A percentile compares a stretch with the other conserved stretches of the same genome.
phyloP scores from a whole-genome alignment of 1,139 yeast species.

The Kodamaea alishanica region DNA sequence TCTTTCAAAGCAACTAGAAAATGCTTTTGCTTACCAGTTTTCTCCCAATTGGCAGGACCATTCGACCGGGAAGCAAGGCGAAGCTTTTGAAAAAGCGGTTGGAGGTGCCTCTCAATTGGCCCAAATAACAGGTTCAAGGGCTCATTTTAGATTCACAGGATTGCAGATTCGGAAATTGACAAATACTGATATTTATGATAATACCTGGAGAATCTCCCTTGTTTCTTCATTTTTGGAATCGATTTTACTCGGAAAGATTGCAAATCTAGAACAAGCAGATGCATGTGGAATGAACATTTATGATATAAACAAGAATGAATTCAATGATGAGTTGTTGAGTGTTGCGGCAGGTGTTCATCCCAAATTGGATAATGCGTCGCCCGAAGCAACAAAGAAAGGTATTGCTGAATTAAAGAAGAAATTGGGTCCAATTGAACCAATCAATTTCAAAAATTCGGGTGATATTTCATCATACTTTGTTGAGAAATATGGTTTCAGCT shows the following conservation, averaged over 20 bases:
- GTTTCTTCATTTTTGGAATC: constrained; percentile 80
- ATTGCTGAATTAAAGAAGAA: constrained; percentile 40
- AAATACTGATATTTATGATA: constrained; percentile 45
- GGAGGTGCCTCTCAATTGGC: constrained; percentile 62
- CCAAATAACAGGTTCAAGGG: constrained; percentile 73
- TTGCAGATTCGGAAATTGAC: constrained; percentile 79
- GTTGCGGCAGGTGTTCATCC: constrained; percentile 51
- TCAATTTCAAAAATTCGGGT: constrained; percentile 42
- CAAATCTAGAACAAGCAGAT: constrained; percentile 75
- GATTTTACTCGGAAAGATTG: constrained; percentile 59
- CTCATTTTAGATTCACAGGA: constrained; percentile 89
- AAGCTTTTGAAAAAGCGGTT: constrained; percentile 54
- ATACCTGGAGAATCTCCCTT: constrained; percentile 62
- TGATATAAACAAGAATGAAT: constrained; percentile 54
- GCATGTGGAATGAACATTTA: constrained; percentile 91
- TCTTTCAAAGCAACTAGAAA: constrained; percentile 43
- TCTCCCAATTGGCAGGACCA: constrained; percentile 97
- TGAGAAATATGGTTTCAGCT: constrained; percentile 57
- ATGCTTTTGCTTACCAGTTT: constrained; percentile 56
- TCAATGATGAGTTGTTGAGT: constrained; percentile 51
- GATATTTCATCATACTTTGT: constrained; percentile 56
- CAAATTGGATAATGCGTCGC: constrained; percentile 27
- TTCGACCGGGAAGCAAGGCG: constrained; percentile 70
- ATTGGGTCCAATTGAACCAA: constrained; percentile 51
- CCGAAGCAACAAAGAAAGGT: constrained; percentile 24